Conservation (phyloP, 129 eudicot species). For the Arctium minus region DNA sequence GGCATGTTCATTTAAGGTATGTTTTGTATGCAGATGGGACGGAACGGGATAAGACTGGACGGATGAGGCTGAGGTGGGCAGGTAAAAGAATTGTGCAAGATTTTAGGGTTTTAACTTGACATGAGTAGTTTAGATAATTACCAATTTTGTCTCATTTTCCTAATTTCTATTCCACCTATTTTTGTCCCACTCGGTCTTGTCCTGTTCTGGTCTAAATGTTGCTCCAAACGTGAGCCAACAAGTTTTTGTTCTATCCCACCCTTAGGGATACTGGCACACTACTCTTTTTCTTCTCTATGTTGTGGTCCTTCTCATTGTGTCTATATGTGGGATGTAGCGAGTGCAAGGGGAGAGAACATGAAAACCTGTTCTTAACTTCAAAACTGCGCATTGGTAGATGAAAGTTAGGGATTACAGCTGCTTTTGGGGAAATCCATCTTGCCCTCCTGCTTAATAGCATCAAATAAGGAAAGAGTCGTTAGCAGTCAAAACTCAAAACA, state of each 20-base stretch:
- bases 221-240: too few species aligned
- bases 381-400: constrained; percentile 79
- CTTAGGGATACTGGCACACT: not conserved
- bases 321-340: not conserved
- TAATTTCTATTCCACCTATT: too few species aligned
- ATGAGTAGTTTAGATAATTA: too few species aligned
- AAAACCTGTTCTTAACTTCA: constrained; percentile 70
- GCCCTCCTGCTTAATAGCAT: constrained; percentile 22
- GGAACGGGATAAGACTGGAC: too few species aligned
- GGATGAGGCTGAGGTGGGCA: too few species aligned
- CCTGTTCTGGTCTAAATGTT: too few species aligned
- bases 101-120: too few species aligned
- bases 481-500: not conserved
- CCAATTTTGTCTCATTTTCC: too few species aligned
- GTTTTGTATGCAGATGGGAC: too few species aligned
- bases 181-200: too few species aligned
- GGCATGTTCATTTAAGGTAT: not conserved
- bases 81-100: too few species aligned
- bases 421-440: constrained; percentile 56
- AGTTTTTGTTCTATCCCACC: not conserved
- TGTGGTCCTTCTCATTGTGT: not conserved
- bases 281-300: not conserved
- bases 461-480: not conserved
- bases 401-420: constrained; percentile 59
- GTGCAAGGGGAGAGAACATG: not conserved